Conservation (phyloP, 495 filamentous ascomycete genomes). For the Trichodelitschia bisporula region DNA sequence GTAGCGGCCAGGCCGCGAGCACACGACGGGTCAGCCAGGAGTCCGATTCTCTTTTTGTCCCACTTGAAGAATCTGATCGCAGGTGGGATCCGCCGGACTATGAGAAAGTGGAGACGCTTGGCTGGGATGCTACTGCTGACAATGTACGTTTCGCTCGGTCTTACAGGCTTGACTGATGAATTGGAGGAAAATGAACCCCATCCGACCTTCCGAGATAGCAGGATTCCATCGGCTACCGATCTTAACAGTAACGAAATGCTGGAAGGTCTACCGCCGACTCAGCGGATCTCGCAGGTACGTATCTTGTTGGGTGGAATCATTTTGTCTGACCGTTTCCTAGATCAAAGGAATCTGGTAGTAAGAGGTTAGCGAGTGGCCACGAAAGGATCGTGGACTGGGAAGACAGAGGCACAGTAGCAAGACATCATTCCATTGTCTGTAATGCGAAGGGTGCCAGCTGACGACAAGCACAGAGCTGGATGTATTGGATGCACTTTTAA, state of each 20-base stretch:
- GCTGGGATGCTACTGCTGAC: slow-evolving; percentile 54
- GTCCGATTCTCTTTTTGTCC: slow-evolving; percentile 56
- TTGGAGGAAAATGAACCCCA: slow-evolving; percentile 11
- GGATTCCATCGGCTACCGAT: slow-evolving; percentile 10
- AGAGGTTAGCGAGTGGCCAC: too few relatives aligned
- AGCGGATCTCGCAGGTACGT: slow-evolving; percentile 34
- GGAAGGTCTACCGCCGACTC: slow-evolving; percentile 35
- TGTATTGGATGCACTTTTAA: neutral
- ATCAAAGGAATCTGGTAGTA: too few relatives aligned
- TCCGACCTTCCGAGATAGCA: slow-evolving; percentile 16
- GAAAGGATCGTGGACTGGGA: too few relatives aligned
- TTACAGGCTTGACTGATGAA: neutral
- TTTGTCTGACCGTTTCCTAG: too few relatives aligned
- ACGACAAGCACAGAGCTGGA: too few relatives aligned
- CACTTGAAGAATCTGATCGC: slow-evolving; percentile 42
- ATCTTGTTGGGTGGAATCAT: too few relatives aligned
- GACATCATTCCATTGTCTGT: too few relatives aligned
- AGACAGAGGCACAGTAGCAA: too few relatives aligned
- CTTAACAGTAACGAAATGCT: slow-evolving; percentile 11
- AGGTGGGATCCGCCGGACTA: slow-evolving; percentile 63
- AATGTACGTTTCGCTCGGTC: slow-evolving; percentile 5
- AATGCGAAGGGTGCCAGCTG: too few relatives aligned
- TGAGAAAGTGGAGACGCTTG: slow-evolving; percentile 38
- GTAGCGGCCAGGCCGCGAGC: too few relatives aligned
- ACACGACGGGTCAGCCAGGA: too few relatives aligned